phyloP scores from a whole-genome alignment of 1,284 basidiomycete species.

The Inonotus obliquus region DNA sequence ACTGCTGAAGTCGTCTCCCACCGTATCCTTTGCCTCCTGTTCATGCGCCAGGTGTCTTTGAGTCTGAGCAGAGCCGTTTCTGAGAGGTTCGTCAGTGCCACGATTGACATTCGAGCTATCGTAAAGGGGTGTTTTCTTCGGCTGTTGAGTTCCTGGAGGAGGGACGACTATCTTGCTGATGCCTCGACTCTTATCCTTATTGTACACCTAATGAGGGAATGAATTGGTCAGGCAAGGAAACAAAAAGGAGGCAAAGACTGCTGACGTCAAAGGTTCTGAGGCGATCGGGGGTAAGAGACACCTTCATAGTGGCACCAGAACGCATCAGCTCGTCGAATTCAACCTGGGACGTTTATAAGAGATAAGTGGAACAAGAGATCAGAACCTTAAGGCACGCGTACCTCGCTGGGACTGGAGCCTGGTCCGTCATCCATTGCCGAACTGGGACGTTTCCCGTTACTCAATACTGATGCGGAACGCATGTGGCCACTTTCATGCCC shows the following conservation, averaged over 20 bases:
- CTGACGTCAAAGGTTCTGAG: conserved; percentile 86
- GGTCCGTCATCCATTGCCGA: conserved; percentile 21
- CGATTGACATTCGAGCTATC: conserved; percentile 9
- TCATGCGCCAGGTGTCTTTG: background rate
- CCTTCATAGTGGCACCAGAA: conserved; percentile 86
- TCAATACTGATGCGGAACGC: conserved; percentile 49
- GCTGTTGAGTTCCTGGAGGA: conserved; percentile 3
- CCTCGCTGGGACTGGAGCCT: conserved; percentile 19
- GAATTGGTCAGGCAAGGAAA: background rate
- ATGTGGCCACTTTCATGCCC: conserved; percentile 51
- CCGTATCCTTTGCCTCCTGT: background rate
- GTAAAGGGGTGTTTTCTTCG: conserved; percentile 9
- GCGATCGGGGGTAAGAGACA: conserved; percentile 90
- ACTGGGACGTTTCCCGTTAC: conserved; percentile 24
- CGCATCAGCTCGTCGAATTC: conserved; percentile 91
- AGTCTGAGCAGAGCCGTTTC: background rate
- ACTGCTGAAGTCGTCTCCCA: background rate
- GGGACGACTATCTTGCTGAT: conserved; percentile 28
- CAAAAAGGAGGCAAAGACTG: conserved; percentile 25
- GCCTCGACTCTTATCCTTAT: conserved; percentile 57
- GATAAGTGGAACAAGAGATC: background rate
- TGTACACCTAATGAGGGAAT: conserved; percentile 52
- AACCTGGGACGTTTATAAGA: conserved; percentile 32
- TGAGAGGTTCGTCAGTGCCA: background rate
- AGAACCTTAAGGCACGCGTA: conserved; percentile 30